phyloP scores from a whole-genome alignment of 1,284 basidiomycete genomes.

The Puccinia triticina region DNA sequence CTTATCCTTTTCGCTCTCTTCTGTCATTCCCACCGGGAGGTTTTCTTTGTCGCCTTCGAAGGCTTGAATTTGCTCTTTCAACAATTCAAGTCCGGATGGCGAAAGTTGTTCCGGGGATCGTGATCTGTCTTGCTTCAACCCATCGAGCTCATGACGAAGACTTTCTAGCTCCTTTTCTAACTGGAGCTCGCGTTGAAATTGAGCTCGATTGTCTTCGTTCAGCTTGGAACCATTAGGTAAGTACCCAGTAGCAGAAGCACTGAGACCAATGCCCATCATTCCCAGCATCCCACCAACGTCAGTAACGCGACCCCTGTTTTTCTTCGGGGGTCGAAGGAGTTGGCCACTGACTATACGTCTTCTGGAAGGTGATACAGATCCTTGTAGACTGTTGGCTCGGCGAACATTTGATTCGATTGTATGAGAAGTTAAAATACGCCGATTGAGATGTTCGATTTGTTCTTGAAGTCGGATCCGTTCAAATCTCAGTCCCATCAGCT shows the following conservation, averaged over 20 bases:
- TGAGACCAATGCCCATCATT: constrained; percentile 38
- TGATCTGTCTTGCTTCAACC: constrained; percentile 25
- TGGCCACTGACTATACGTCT: constrained; percentile 39
- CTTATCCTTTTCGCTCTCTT: constrained; percentile 13
- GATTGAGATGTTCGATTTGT: constrained; percentile 52
- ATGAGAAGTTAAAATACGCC: constrained; percentile 44
- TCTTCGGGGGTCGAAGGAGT: constrained; percentile 7
- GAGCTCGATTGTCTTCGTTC: constrained; percentile 39
- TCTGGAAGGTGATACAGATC: neutral
- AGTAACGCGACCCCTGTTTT: constrained; percentile 22
- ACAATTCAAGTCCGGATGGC: constrained; percentile 22
- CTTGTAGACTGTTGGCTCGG: constrained; percentile 27
- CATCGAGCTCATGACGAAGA: constrained; percentile 17
- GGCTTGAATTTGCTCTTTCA: constrained; percentile 33
- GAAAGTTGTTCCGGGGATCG: constrained; percentile 21
- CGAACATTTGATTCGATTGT: constrained; percentile 45
- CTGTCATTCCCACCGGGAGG: constrained; percentile 21
- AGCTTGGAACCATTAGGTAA: constrained; percentile 20
- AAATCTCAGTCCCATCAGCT: constrained; percentile 32
- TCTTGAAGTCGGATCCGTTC: constrained; percentile 51
- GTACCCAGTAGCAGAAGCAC: constrained; percentile 19
- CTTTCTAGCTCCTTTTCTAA: constrained; percentile 28
- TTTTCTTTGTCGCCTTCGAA: constrained; percentile 46
- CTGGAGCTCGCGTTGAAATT: constrained; percentile 39
- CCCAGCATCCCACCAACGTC: constrained; percentile 45